Evolutionary conservation across 2,329 filamentous ascomycete genomes (phyloP).

Genomic region (Colletotrichum sp.): DNA sequence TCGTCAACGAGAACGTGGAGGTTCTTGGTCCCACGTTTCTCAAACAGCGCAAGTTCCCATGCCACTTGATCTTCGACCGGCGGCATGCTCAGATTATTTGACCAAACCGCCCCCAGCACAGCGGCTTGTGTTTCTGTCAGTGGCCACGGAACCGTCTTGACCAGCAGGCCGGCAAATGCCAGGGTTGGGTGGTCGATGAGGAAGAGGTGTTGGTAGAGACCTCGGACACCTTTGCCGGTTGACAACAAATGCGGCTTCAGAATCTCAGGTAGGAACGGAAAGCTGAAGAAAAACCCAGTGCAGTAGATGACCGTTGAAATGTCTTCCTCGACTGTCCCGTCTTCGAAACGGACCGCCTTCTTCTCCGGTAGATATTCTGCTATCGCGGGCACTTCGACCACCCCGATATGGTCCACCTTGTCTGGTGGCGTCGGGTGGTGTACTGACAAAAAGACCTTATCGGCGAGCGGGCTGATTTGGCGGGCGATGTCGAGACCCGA

Average conservation of each 20-base stretch:
- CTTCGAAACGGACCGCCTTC: constrained; percentile 67
- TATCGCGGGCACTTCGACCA: constrained; percentile 63
- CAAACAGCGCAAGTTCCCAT: constrained; percentile 71
- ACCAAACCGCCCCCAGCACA: constrained; percentile 77
- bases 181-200: constrained; percentile 78
- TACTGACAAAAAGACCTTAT: constrained; percentile 69
- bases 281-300: constrained; percentile 82
- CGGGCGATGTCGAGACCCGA: constrained; percentile 83
- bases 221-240: constrained; percentile 71
- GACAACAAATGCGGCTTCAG: constrained; percentile 60
- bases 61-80: constrained; percentile 64
- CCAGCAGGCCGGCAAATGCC: constrained; percentile 76
- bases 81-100: constrained; percentile 72
- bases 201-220: constrained; percentile 82
- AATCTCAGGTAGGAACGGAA: constrained; percentile 63
- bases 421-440: constrained; percentile 53
- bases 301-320: constrained; percentile 79
- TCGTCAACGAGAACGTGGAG: constrained; percentile 53
- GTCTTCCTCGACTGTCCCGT: constrained; percentile 64
- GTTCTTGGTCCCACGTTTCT: constrained; percentile 37
- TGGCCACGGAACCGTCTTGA: constrained; percentile 89
- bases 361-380: constrained; percentile 57
- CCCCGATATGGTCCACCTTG: constrained; percentile 47
- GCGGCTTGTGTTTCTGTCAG: constrained; percentile 80
- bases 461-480: constrained; percentile 69